These are phyloP conservation scores for Polychytrium aggregatum DNA, from an alignment of 192 early-diverging fungal species.

Conservation along the genomic window DNA sequence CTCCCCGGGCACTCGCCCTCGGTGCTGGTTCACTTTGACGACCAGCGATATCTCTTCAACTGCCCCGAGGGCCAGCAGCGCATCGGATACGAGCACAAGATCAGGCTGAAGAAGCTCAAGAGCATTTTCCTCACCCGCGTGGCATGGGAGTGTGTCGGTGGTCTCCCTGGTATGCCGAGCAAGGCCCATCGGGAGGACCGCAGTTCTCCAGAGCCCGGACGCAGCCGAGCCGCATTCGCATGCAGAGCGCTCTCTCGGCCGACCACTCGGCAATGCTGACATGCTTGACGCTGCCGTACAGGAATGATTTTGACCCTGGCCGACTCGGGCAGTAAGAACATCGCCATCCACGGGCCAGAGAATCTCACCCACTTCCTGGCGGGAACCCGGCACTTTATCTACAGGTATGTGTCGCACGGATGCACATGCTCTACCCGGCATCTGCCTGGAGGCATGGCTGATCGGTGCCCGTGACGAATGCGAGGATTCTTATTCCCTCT, in stretches of 20 bases:
- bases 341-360: constrained; percentile 61
- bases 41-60: constrained; percentile 81
- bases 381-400: constrained; percentile 67
- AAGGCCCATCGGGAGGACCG: neutral
- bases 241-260: neutral
- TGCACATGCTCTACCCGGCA: too few relatives aligned
- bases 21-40: constrained; percentile 64
- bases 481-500: neutral
- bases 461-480: neutral
- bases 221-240: neutral
- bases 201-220: neutral
- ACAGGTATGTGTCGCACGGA: constrained; percentile 33
- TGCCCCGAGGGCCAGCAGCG: constrained; percentile 86
- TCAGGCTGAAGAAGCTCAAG: constrained; percentile 59
- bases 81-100: constrained; percentile 63
- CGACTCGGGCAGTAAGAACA: constrained; percentile 48
- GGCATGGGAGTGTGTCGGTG: constrained; percentile 78
- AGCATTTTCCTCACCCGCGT: constrained; percentile 74
- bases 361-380: constrained; percentile 74
- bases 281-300: constrained; percentile 9
- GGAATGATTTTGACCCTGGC: constrained; percentile 86
- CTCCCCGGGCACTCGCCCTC: constrained; percentile 53
- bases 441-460: neutral
- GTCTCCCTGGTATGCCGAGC: constrained; percentile 59
- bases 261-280: neutral